These are phyloP conservation scores for Pouteria campechiana DNA, from an alignment of 179 eudicot species.

Conservation along the genomic window DNA sequence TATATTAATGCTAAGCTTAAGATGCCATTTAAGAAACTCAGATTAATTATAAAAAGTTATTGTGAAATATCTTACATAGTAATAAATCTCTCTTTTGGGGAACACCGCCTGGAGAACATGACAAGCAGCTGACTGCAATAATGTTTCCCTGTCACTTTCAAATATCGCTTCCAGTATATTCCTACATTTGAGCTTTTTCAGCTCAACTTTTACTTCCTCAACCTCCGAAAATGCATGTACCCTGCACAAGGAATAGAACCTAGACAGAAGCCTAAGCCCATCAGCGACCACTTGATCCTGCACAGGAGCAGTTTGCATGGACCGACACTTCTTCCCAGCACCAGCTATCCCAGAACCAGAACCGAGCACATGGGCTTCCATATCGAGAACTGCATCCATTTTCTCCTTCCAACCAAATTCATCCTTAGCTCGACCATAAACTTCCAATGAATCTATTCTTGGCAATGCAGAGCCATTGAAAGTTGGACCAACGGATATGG, in stretches of 20 bases:
- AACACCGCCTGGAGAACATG: slow-evolving; percentile 85
- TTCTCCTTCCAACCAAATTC: slow-evolving; percentile 99
- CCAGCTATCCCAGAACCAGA: slow-evolving; percentile 50
- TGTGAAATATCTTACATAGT: slow-evolving; percentile 37
- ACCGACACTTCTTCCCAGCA: slow-evolving; percentile 52
- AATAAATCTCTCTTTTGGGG: slow-evolving; percentile 71
- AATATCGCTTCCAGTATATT: slow-evolving; percentile 72
- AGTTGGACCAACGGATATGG: slow-evolving; percentile 67
- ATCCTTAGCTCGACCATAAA: slow-evolving; percentile 97
- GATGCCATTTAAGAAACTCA: no score
- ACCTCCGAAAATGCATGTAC: slow-evolving; percentile 35
- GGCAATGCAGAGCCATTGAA: slow-evolving; percentile 74
- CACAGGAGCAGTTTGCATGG: slow-evolving; percentile 55
- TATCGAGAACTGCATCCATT: slow-evolving; percentile 91
- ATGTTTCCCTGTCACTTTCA: slow-evolving; percentile 87
- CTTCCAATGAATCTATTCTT: slow-evolving; percentile 86
- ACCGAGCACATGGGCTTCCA: slow-evolving; percentile 92
- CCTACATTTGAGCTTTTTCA: slow-evolving; percentile 60
- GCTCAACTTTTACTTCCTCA: slow-evolving; percentile 52
- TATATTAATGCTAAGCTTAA: no score
- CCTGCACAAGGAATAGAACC: slow-evolving; percentile 52
- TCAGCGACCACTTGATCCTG: slow-evolving; percentile 92
- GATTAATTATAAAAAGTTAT: no score
- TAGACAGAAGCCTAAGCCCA: slow-evolving; percentile 83
- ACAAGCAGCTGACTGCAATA: slow-evolving; percentile 86